A percentile compares a stretch with the other conserved stretches of the same genome.
Conservation (phyloP, 2,329 filamentous ascomycete species). For the Fusarium sp. region DNA sequence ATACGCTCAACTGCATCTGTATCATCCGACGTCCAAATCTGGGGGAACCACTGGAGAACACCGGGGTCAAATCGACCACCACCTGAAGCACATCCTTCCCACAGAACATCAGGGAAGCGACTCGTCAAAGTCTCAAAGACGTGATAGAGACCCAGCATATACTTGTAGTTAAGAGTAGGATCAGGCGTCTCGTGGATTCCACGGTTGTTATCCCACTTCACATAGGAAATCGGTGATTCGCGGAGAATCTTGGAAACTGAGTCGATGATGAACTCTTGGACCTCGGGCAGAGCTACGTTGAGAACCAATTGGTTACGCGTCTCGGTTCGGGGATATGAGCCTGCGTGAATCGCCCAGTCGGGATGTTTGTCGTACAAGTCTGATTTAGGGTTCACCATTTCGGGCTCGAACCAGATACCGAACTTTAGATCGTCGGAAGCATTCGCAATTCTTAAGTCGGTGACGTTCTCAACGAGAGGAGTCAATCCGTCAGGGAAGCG, state of each 20-base stretch:
- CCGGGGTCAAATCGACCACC: constrained; percentile 72
- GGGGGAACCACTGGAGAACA: constrained; percentile 71
- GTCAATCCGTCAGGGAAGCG: constrained; percentile 67
- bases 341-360: constrained; percentile 69
- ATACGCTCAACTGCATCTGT: constrained; percentile 70
- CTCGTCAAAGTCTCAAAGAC: constrained; percentile 70
- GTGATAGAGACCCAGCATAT: constrained; percentile 71
- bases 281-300: constrained; percentile 67
- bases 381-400: constrained; percentile 73
- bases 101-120: constrained; percentile 69
- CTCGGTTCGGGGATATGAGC: constrained; percentile 63
- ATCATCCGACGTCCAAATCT: constrained; percentile 73
- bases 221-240: constrained; percentile 63
- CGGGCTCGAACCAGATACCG: constrained; percentile 73
- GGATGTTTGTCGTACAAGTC: constrained; percentile 68
- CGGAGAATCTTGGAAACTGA: constrained; percentile 63
- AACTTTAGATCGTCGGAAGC: constrained; percentile 61
- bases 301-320: constrained; percentile 68
- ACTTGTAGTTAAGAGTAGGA: constrained; percentile 63
- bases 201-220: constrained; percentile 76
- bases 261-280: constrained; percentile 70
- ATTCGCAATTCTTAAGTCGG: constrained; percentile 57
- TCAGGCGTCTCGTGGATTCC: constrained; percentile 68
- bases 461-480: constrained; percentile 61
- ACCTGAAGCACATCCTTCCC: constrained; percentile 73